Base-by-base conservation (phyloP, 2,329 filamentous ascomycete genomes). In the Hymenoscyphus albidus region DNA sequence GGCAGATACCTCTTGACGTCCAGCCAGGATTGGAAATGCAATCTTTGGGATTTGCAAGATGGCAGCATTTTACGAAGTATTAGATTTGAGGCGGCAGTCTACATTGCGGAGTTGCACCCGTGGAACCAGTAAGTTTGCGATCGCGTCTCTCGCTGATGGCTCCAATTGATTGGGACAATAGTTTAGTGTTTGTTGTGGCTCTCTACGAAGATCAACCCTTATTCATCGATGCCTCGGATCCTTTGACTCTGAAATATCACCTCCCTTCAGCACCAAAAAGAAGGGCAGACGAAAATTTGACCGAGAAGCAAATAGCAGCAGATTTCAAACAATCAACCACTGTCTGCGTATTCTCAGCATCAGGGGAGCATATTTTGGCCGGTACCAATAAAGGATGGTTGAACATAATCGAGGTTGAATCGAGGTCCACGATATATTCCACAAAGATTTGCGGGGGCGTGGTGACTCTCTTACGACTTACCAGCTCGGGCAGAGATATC, bases 281-380 rank as follows among this genome's bases (percentile, higher is more conserved):
- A 71, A 82, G 87, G 5, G 85, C 88, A 69, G 91, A 95, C 70
- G 85, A 88, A 58, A 82, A 87, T 7, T 78, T 83, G 31, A 88
- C 86, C 65, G 92, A 96, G 73, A 97, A 97, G 76, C 91, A 94
- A 75, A 88, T 89, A 0, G 93, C 92, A 58, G 92, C 96, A 74
- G 94, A 98, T 74, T 92, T 92, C 13, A 97, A 96, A 75, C 92
- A 97, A 76, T 92, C 93, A 75, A 98, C 95, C 0, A 98, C 94
- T 4, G 93, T 93, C 31, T 92, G 93, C 1, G 88, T 97, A 40
- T 99, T 96, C 81, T 94, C 92, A 0, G 85, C 88, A 0, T 85
- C 88, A 0, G 95, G 95, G 59, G 88, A 93, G 57, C 92, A 98
- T 77, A 92, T 99, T 67, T 85, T 99, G 40, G 88, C 93, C 0